These are phyloP conservation scores for Colletotrichum musicola DNA, from an alignment of 2,329 filamentous ascomycete genomes.

Conservation along the genomic window DNA sequence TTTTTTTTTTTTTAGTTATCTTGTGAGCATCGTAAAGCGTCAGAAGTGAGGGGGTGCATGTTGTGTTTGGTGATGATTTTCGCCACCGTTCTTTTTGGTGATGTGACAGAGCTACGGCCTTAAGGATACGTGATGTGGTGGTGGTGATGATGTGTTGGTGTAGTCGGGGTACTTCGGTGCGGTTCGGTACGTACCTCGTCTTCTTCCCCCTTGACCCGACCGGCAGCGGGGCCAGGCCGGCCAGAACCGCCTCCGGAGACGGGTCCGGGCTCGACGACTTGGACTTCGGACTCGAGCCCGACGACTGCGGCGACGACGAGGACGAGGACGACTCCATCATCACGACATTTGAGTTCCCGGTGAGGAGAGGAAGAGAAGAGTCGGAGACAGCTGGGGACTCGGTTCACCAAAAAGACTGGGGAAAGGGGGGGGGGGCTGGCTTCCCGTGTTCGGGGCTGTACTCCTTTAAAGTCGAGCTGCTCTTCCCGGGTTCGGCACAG, in stretches of 20 bases:
- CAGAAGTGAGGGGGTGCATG: not conserved
- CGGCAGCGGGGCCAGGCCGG: constrained; percentile 10
- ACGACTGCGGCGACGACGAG: not conserved
- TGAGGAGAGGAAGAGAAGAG: not conserved
- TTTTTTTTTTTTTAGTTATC: too few relatives aligned
- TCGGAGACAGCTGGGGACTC: not conserved
- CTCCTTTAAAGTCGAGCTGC: not conserved
- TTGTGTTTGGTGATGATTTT: not conserved
- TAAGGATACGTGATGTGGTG: too few relatives aligned
- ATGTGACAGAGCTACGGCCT: not conserved
- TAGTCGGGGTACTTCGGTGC: not conserved
- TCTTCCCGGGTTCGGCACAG: not conserved
- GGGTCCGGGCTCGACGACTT: constrained; percentile 2
- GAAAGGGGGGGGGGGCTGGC: not conserved
- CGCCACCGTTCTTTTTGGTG: too few relatives aligned
- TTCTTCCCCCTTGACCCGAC: constrained; percentile 14
- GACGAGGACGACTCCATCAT: not conserved
- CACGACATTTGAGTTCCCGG: not conserved
- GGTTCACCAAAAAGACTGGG: not conserved
- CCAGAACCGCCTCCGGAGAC: not conserved
- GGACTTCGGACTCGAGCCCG: not conserved
- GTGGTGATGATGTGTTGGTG: too few relatives aligned
- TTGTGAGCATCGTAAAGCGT: not conserved
- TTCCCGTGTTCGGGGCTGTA: too few relatives aligned
- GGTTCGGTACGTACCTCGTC: constrained; percentile 14